These are phyloP conservation scores for Austropuccinia psidii DNA, from an alignment of 1,284 basidiomycete genomes.

Conservation along the genomic window DNA sequence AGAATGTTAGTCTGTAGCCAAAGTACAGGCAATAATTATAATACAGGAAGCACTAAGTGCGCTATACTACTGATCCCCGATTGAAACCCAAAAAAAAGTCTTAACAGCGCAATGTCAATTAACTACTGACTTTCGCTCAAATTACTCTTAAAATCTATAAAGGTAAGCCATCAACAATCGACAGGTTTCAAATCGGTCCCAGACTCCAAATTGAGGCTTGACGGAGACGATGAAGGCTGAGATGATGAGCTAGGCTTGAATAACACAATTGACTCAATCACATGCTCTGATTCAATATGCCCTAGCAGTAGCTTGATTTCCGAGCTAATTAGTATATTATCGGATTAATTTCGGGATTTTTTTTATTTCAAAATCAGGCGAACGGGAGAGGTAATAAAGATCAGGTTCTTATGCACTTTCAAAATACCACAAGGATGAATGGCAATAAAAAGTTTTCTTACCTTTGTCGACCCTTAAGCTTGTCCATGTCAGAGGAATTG, in stretches of 20 bases:
- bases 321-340: constrained; percentile 54
- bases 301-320: constrained; percentile 72
- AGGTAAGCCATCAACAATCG: no score
- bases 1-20: no score
- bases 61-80: no score
- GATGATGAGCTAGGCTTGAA: constrained; percentile 1
- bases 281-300: constrained; percentile 91
- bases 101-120: no score
- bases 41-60: no score
- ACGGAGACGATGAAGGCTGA: neutral
- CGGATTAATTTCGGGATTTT: neutral
- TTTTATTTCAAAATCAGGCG: neutral
- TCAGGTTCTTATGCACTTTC: no score
- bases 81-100: no score
- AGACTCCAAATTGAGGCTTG: no score
- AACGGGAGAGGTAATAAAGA: neutral
- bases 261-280: constrained; percentile 59
- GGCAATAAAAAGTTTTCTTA: constrained; percentile 48
- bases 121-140: no score
- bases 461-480: constrained; percentile 86
- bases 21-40: no score
- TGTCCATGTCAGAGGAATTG: constrained; percentile 81
- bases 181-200: no score
- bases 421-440: constrained; percentile 10
- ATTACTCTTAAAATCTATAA: no score